Conservation (phyloP, 1,284 basidiomycete genomes). For the Moniliophthora roreri region DNA sequence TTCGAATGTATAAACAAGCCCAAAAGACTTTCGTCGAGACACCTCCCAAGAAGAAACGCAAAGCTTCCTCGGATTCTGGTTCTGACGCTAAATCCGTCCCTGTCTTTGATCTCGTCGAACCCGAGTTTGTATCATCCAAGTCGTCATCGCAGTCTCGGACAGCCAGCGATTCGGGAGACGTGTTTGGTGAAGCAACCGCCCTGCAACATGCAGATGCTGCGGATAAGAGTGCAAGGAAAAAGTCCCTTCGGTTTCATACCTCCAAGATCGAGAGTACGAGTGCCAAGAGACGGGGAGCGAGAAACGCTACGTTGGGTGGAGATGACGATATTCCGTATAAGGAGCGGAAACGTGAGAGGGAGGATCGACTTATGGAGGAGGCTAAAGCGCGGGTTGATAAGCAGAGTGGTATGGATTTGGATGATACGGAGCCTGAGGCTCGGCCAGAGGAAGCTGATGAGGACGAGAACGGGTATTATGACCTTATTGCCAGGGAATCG, state of each 20-base stretch:
- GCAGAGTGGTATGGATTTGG: constrained; percentile 65
- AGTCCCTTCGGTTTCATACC: constrained; percentile 85
- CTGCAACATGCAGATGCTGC: constrained; percentile 71
- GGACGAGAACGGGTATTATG: constrained; percentile 78
- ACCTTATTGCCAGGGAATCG: constrained; percentile 76
- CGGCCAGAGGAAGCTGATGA: constrained; percentile 41
- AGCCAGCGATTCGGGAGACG: constrained; percentile 41
- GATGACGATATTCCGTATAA: constrained; percentile 90
- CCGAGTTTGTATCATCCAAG: constrained; percentile 54
- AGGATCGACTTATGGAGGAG: constrained; percentile 51
- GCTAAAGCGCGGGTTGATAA: constrained; percentile 44
- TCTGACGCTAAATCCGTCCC: constrained; percentile 26
- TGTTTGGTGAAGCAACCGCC: constrained; percentile 74
- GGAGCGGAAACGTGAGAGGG: constrained; percentile 62
- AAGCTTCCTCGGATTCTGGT: constrained; percentile 26
- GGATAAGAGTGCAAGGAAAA: constrained; percentile 81
- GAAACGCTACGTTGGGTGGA: constrained; percentile 63
- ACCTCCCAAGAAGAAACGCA: constrained; percentile 43
- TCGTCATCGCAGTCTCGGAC: constrained; percentile 25
- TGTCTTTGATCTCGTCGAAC: constrained; percentile 74
- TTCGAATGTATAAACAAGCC: constrained; percentile 47
- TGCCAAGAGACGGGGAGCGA: constrained; percentile 70
- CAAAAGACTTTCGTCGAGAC: constrained; percentile 17
- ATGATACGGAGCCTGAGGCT: constrained; percentile 53
- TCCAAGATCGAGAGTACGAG: constrained; percentile 77